Conservation (phyloP, 2,329 filamentous ascomycete species). For the Arthrobotrys sphaeroides region DNA sequence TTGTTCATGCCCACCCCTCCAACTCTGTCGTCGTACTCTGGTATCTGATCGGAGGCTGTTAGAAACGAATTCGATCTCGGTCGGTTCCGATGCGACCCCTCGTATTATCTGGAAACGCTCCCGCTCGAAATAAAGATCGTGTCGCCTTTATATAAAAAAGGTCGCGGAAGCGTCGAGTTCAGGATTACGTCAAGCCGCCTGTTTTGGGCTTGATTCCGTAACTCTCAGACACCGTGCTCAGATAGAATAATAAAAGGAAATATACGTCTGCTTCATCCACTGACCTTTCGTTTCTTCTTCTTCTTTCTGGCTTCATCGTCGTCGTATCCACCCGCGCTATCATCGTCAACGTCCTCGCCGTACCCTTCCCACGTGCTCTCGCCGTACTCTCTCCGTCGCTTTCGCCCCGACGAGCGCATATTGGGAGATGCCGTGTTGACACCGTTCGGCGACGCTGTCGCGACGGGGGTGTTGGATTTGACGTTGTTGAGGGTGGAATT, state of each 20-base stretch:
- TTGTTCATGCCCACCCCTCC: constrained; percentile 51
- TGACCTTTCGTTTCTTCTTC: constrained; percentile 55
- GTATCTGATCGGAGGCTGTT: constrained; percentile 42
- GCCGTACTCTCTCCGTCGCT: constrained; percentile 49
- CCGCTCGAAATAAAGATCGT: too few relatives aligned
- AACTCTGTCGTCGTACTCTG: constrained; percentile 51
- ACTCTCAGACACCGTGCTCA: constrained; percentile 46
- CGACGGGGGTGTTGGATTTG: constrained; percentile 40
- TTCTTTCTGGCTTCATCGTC: constrained; percentile 59
- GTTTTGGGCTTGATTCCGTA: constrained; percentile 50
- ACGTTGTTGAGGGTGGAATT: constrained; percentile 38
- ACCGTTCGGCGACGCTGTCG: constrained; percentile 42
- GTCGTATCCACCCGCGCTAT: constrained; percentile 63
- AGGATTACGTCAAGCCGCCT: constrained; percentile 34
- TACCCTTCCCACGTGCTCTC: constrained; percentile 60
- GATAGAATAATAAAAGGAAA: constrained; percentile 14
- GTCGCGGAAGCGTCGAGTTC: constrained; percentile 17
- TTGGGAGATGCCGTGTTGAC: constrained; percentile 46
- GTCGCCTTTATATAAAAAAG: constrained; percentile 4
- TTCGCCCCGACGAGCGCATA: constrained; percentile 42
- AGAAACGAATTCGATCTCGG: constrained; percentile 31
- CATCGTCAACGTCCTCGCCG: constrained; percentile 63
- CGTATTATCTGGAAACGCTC: too few relatives aligned
- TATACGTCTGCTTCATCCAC: constrained; percentile 19
- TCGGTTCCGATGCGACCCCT: not conserved